Evolutionary conservation across 257 asterid species (phyloP), one percentile per base, ranked within the genome.

Genomic region (Penstemon newberryi): DNA sequence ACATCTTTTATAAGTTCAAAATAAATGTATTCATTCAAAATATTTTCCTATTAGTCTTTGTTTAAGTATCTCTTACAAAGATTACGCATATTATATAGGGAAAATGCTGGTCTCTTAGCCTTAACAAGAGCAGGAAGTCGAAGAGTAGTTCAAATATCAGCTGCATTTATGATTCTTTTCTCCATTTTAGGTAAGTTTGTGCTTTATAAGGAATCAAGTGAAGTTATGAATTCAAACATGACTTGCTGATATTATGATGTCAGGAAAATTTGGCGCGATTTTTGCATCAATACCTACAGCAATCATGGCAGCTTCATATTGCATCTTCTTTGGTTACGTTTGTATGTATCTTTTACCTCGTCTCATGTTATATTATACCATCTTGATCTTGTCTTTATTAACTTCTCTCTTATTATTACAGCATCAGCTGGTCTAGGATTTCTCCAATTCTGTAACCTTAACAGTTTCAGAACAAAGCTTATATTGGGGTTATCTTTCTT

Each of bases 31-130:
- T 47, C 50, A 38, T 61, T 65, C n/a, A 13, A 8, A 51, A 12
- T 56, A 11, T 49, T 45, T 57, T 15, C 36, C 3, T 11, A 37
- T 65, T 8, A n/a, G n/a, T 44, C 5, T 59, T 38, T 8, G 3
- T 25, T 2, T 6, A 61, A 5, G n/a, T 41, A 36, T 8, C 33
- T 38, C 8, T 38, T 43, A 12, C 54, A 10, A 3, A 9, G 18
- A 49, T 15, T 12, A 4, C n/a, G 54, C 8, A 4, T 41, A 9
- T 25, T 25, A 25, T 54, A 40, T 77, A 92, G 96, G 50, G 96
- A 89, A 80, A 87, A 92, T 67, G 92, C 84, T 0, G 98, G 98
- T 39, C 87, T 92, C 0, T 77, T 87, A 70, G 96, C 96, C 64
- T 66, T 86, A 46, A 89, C 96, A 56, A 87, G 78, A 79, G 88